Percentiles rank a stretch among this genome's conserved stretches.
phyloP scores from a whole-genome alignment of 2,329 filamentous ascomycete genomes.

The Trichophyton mentagrophytes region DNA sequence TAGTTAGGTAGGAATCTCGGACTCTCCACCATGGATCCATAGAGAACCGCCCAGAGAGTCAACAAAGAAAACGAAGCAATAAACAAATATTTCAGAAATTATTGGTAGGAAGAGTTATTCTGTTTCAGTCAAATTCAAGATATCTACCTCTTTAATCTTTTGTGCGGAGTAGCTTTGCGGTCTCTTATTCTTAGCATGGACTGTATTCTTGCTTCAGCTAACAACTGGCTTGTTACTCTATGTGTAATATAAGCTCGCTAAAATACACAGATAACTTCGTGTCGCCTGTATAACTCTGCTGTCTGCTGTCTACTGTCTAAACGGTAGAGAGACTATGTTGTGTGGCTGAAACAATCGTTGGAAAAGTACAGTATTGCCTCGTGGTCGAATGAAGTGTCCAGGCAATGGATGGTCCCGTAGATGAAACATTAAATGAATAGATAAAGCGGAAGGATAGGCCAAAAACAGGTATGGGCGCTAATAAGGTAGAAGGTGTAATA shows the following conservation, averaged over 20 bases:
- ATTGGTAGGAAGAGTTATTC: too few species aligned
- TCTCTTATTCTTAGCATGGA: too few species aligned
- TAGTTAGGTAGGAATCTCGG: too few species aligned
- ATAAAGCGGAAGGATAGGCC: background rate
- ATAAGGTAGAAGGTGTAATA: background rate
- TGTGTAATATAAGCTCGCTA: background rate
- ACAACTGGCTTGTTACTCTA: background rate
- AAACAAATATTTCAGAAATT: too few species aligned
- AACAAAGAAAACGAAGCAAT: too few species aligned
- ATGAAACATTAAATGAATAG: background rate
- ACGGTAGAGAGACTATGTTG: background rate
- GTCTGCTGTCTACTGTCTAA: background rate
- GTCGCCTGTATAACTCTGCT: background rate
- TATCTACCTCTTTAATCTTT: too few species aligned
- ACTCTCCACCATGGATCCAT: too few species aligned
- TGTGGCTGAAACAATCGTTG: slow-evolving; percentile 10
- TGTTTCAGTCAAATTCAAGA: too few species aligned
- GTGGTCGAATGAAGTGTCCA: background rate
- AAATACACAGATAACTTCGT: background rate
- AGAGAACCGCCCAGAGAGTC: too few species aligned
- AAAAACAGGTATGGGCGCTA: background rate
- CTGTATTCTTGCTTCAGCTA: too few species aligned
- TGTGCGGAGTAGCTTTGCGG: too few species aligned
- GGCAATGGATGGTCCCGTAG: background rate
- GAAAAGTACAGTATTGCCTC: background rate